Conservation (phyloP, 345 rosid genomes). For the Turnera subulata region DNA sequence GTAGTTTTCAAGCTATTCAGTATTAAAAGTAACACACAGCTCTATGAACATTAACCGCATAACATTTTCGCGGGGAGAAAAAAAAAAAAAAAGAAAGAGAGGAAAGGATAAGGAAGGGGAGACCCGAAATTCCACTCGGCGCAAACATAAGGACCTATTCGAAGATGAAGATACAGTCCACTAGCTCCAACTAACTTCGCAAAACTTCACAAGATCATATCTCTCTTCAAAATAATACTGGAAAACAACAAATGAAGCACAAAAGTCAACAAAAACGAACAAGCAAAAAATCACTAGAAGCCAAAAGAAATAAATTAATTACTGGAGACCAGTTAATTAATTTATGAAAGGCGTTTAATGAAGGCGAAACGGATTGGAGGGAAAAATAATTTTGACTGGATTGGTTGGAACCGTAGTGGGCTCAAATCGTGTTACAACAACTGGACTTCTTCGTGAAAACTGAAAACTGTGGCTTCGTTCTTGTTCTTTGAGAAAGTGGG, state of each 20-base stretch:
- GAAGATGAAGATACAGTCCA: slow-evolving; percentile 90
- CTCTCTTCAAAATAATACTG: slow-evolving; percentile 93
- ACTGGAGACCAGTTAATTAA: slow-evolving; percentile 45
- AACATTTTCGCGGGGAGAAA: too few species aligned
- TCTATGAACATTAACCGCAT: too few species aligned
- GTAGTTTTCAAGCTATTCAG: neutral
- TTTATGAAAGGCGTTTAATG: too few species aligned
- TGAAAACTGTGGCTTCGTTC: too few species aligned
- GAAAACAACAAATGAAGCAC: slow-evolving; percentile 16
- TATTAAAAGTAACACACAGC: too few species aligned
- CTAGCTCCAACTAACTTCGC: slow-evolving; percentile 72
- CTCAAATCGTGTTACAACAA: too few species aligned
- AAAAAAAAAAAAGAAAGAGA: too few species aligned
- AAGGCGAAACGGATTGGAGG: too few species aligned
- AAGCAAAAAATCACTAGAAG: neutral
- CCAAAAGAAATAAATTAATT: neutral
- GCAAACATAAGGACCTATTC: slow-evolving; percentile 97
- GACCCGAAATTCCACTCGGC: slow-evolving; percentile 99
- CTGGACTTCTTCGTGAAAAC: too few species aligned
- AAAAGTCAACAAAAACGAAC: slow-evolving; percentile 5
- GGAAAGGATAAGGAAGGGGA: neutral
- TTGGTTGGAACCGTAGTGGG: too few species aligned
- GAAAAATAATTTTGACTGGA: too few species aligned
- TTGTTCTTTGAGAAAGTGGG: too few species aligned
- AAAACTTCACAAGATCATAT: slow-evolving; percentile 90